phyloP scores from a whole-genome alignment of 768 basidiomycete genomes.

The Russula sp. region DNA sequence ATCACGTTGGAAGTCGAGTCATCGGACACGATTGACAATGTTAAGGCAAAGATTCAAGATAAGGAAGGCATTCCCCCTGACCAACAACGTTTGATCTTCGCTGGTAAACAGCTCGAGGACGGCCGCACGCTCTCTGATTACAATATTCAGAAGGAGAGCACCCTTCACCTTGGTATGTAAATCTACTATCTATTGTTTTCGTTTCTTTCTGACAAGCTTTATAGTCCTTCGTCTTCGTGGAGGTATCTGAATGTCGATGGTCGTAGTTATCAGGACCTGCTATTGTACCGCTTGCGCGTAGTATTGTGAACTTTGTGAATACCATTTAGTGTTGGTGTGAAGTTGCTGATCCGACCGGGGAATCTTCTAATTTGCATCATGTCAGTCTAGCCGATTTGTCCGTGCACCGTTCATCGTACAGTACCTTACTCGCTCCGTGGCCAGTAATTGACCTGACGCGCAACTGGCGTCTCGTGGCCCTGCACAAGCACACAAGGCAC shows the following conservation, averaged over 20 bases:
- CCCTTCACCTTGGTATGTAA: constrained; percentile 20
- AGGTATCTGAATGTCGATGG: constrained; percentile 29
- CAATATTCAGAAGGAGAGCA: constrained; percentile 24
- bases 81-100: constrained; percentile 23
- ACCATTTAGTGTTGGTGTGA: not conserved
- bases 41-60: constrained; percentile 23
- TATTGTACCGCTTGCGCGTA: not conserved
- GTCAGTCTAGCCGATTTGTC: too few species aligned
- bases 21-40: constrained; percentile 22
- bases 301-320: not conserved
- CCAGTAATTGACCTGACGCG: too few species aligned
- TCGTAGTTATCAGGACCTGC: not conserved
- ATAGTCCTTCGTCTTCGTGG: constrained; percentile 47
- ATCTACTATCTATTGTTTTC: not conserved
- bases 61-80: constrained; percentile 23
- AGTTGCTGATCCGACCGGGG: too few species aligned
- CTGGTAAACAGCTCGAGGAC: constrained; percentile 23
- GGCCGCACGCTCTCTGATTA: constrained; percentile 23
- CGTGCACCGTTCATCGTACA: too few species aligned
- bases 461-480: too few species aligned
- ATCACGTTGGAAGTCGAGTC: constrained; percentile 24
- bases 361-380: too few species aligned
- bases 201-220: not conserved
- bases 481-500: too few species aligned
- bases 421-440: too few species aligned